Conservation (phyloP, 148 eudicot species). For the Diospyros kaki region DNA sequence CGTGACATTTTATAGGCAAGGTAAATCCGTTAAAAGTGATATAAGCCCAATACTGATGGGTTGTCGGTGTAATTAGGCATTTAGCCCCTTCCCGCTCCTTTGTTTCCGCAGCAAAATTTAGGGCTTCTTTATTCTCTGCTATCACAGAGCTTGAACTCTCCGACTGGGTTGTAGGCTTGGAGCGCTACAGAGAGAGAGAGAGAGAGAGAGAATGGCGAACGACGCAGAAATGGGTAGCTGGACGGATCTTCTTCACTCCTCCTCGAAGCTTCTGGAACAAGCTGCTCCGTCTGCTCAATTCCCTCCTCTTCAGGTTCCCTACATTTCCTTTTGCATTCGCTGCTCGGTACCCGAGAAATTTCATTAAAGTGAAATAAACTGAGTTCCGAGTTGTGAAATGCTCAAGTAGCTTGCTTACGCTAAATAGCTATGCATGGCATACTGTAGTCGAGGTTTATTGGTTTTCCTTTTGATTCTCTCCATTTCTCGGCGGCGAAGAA, state of each 20-base stretch:
- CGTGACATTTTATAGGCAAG: too few species aligned
- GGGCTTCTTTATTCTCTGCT: too few species aligned
- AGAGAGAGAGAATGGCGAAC: slow-evolving; percentile 48
- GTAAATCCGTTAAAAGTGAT: too few species aligned
- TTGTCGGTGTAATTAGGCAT: too few species aligned
- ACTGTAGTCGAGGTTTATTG: not conserved
- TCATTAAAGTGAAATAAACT: not conserved
- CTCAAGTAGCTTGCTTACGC: not conserved
- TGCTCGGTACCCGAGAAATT: not conserved
- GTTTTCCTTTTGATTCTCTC: not conserved
- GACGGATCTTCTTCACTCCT: slow-evolving; percentile 83
- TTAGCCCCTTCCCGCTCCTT: too few species aligned
- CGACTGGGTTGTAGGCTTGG: not conserved
- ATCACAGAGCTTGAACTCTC: too few species aligned
- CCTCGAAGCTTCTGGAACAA: slow-evolving; percentile 91
- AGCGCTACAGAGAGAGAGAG: slow-evolving; percentile 10
- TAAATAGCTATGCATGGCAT: too few species aligned
- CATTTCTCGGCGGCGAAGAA: not conserved
- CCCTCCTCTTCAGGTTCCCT: slow-evolving; percentile 85
- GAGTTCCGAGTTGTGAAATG: not conserved
- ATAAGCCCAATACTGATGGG: too few species aligned
- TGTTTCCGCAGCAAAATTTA: too few species aligned
- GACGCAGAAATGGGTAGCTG: slow-evolving; percentile 89
- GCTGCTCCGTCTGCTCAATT: slow-evolving; percentile 96
- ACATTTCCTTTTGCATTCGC: not conserved